phyloP scores from a whole-genome alignment of 2,329 filamentous ascomycete species.

The Xylogone sp. region DNA sequence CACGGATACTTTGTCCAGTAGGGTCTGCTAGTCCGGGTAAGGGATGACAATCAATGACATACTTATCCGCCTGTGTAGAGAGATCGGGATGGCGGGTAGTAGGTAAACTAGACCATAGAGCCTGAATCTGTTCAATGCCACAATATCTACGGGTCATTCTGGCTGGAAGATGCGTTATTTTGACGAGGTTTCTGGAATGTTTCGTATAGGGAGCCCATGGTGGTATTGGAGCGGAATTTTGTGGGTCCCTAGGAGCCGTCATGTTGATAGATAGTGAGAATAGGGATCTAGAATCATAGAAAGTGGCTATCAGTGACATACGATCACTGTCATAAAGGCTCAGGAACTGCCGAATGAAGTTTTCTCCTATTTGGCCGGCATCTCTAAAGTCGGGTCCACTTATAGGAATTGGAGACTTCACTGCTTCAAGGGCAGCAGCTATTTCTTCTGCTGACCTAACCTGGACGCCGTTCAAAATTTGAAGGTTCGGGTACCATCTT shows the following conservation, averaged over 20 bases:
- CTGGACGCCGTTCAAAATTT: slow-evolving; percentile 69
- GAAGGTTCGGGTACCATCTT: slow-evolving; percentile 79
- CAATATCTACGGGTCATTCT: slow-evolving; percentile 63
- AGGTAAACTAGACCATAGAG: slow-evolving; percentile 68
- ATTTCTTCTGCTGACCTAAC: slow-evolving; percentile 71
- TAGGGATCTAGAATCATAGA: slow-evolving; percentile 72
- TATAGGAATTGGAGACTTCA: slow-evolving; percentile 57
- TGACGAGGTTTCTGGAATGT: slow-evolving; percentile 72
- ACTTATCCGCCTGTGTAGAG: slow-evolving; percentile 62
- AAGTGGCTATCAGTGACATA: slow-evolving; percentile 54
- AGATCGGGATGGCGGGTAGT: slow-evolving; percentile 72
- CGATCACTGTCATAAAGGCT: slow-evolving; percentile 70
- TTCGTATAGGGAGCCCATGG: slow-evolving; percentile 75
- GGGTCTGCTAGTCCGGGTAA: slow-evolving; percentile 69
- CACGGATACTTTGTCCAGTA: slow-evolving; percentile 55
- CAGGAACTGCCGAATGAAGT: slow-evolving; percentile 73
- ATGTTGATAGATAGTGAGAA: slow-evolving; percentile 76
- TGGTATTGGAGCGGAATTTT: slow-evolving; percentile 37
- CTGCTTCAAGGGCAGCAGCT: slow-evolving; percentile 43
- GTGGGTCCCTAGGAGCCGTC: slow-evolving; percentile 45
- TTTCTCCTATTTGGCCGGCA: slow-evolving; percentile 68
- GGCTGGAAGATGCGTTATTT: slow-evolving; percentile 57
- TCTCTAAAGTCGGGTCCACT: slow-evolving; percentile 69
- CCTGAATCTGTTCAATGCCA: slow-evolving; percentile 61
- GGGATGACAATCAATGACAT: slow-evolving; percentile 78